A percentile compares a stretch with the other conserved stretches of the same genome.
phyloP scores from a whole-genome alignment of 1,284 basidiomycete genomes.

The Puccinia novopanici region DNA sequence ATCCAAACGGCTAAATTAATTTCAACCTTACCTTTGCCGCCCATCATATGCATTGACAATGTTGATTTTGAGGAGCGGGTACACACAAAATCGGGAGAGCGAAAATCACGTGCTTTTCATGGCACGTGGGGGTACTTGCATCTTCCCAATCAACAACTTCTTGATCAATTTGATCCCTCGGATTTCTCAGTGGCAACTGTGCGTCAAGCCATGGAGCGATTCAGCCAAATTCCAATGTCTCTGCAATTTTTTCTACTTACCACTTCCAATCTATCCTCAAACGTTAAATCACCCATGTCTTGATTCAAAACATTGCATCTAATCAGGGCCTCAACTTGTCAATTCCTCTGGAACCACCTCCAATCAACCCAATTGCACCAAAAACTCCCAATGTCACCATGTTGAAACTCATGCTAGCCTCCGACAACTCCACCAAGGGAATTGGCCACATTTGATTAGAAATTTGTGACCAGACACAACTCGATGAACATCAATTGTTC shows the following conservation, averaged over 20 bases:
- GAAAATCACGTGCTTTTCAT: no score
- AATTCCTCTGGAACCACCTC: no score
- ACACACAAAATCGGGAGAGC: background rate
- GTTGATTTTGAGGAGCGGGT: slow-evolving; percentile 12
- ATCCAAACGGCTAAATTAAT: no score
- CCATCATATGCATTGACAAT: slow-evolving; percentile 24
- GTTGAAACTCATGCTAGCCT: slow-evolving; percentile 32
- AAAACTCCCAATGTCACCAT: background rate
- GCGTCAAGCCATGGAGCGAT: background rate
- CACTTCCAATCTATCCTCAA: background rate
- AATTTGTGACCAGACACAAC: background rate
- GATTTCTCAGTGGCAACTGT: background rate
- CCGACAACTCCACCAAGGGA: slow-evolving; percentile 8
- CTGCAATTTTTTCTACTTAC: background rate
- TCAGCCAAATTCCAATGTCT: background rate
- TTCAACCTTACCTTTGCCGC: background rate
- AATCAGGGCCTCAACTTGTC: no score
- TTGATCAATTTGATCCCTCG: background rate
- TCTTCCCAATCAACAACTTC: background rate
- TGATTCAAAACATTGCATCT: background rate
- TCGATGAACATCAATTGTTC: background rate
- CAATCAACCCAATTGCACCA: background rate
- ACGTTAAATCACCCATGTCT: background rate
- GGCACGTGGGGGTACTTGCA: slow-evolving; percentile 16
- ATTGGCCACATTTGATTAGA: background rate